phyloP scores from a whole-genome alignment of 306 rosid species.

The Cucurbita ficifolia region DNA sequence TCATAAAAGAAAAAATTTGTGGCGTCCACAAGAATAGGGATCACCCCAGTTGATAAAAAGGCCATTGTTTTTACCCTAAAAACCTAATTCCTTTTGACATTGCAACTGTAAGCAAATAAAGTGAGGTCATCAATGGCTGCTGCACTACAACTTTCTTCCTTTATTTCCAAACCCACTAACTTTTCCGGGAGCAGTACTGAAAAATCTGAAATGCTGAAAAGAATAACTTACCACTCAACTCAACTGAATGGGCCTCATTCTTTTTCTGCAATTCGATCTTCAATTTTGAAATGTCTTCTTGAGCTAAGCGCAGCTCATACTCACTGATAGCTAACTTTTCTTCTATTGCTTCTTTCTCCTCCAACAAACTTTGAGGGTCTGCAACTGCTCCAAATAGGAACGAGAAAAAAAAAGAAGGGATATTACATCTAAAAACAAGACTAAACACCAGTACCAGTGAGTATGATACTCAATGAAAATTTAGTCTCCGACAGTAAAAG shows the following conservation, averaged over 20 bases:
- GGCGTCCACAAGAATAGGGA: neutral
- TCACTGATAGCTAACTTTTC: conserved; percentile 83
- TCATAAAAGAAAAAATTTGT: neutral
- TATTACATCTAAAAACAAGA: neutral
- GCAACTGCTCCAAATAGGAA: conserved; percentile 52
- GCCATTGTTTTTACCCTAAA: neutral
- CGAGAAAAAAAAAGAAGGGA: neutral
- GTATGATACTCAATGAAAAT: neutral
- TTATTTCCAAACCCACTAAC: neutral
- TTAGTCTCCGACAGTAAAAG: too few relatives aligned
- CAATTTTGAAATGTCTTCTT: conserved; percentile 63
- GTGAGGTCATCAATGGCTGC: neutral
- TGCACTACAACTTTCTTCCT: neutral
- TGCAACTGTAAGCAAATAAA: neutral
- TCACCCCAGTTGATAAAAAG: neutral
- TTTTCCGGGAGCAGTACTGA: neutral
- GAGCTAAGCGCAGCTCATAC: conserved; percentile 87
- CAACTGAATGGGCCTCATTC: conserved; percentile 23
- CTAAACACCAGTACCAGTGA: neutral
- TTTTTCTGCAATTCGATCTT: conserved; percentile 56
- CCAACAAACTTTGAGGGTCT: conserved; percentile 83
- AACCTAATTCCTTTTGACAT: neutral
- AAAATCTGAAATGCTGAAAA: neutral
- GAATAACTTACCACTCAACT: conserved; percentile 33
- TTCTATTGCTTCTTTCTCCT: conserved; percentile 64